These are phyloP conservation scores for Cyberlindnera mycetangii DNA, from an alignment of 805 yeast species.

Conservation along the genomic window DNA sequence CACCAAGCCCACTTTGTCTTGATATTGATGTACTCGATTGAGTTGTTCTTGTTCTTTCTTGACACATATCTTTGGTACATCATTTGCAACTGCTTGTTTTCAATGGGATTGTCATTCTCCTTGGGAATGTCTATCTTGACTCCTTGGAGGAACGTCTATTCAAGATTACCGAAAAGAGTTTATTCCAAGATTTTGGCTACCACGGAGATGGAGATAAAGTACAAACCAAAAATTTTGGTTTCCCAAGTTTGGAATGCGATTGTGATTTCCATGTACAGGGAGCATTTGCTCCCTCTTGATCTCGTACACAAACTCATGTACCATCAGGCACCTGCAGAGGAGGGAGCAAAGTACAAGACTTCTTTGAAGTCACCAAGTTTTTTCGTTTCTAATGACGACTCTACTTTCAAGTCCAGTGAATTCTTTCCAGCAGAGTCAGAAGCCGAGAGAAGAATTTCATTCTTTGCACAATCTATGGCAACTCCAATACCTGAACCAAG, in stretches of 20 bases:
- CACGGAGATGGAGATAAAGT: conserved; percentile 36
- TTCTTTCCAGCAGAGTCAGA: conserved; percentile 62
- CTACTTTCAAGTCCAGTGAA: conserved; percentile 57
- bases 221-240: conserved; percentile 51
- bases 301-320: conserved; percentile 66
- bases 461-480: conserved; percentile 85
- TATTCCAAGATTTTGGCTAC: conserved; percentile 58
- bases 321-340: conserved; percentile 31
- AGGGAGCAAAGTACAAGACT: conserved; percentile 33
- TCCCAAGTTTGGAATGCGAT: conserved; percentile 83
- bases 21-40: conserved; percentile 53
- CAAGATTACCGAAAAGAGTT: conserved; percentile 73
- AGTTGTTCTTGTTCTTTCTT: conserved; percentile 66
- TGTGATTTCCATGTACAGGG: conserved; percentile 78
- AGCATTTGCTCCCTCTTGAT: conserved; percentile 71
- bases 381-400: conserved; percentile 81
- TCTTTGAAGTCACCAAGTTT: conserved; percentile 69
- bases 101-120: conserved; percentile 67
- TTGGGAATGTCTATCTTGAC: conserved; percentile 82
- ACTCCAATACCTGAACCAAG: conserved; percentile 78
- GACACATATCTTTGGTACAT: conserved; percentile 89
- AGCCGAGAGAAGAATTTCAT: conserved; percentile 78
- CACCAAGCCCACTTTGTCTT: conserved; percentile 58
- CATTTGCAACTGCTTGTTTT: conserved; percentile 70
- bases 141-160: conserved; percentile 82